Evolutionary conservation across 2,329 filamentous ascomycete species (phyloP).

Genomic region (Sphaceloma murrayae): DNA sequence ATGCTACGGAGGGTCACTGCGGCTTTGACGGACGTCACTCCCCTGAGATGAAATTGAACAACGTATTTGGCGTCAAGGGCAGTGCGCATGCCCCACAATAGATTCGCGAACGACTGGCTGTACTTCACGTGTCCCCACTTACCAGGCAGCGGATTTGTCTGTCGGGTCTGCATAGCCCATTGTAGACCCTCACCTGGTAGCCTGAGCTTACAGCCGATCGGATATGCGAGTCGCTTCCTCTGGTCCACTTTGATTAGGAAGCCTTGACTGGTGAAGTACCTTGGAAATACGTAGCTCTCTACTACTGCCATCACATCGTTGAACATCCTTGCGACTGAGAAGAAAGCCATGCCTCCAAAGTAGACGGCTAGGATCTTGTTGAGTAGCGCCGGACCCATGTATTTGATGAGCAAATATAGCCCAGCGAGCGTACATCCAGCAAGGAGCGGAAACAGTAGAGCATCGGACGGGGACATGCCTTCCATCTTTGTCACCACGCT

Average conservation of each 20-base stretch:
- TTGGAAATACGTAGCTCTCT: slow-evolving; percentile 63
- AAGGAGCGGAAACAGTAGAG: slow-evolving; percentile 71
- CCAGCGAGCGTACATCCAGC: slow-evolving; percentile 62
- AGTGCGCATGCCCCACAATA: slow-evolving; percentile 43
- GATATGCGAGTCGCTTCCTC: slow-evolving; percentile 24
- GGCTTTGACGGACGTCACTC: slow-evolving; percentile 36
- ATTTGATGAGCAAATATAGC: slow-evolving; percentile 83
- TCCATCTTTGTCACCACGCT: slow-evolving; percentile 49
- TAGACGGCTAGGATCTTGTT: slow-evolving; percentile 78
- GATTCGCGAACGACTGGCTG: slow-evolving; percentile 26
- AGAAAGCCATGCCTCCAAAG: slow-evolving; percentile 70
- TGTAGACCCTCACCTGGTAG: slow-evolving; percentile 3
- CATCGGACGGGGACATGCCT: slow-evolving; percentile 65
- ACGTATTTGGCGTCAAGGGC: slow-evolving; percentile 42
- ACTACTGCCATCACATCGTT: slow-evolving; percentile 60
- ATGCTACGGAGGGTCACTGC: slow-evolving; percentile 47
- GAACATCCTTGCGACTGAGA: slow-evolving; percentile 62
- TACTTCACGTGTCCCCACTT: slow-evolving; percentile 41
- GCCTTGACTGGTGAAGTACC: slow-evolving; percentile 50
- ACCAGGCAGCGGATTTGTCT: slow-evolving; percentile 44
- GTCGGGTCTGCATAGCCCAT: slow-evolving; percentile 20
- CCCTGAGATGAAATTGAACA: slow-evolving; percentile 40
- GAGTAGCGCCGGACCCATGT: slow-evolving; percentile 69
- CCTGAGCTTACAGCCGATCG: slow-evolving; percentile 20
- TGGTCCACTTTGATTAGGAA: slow-evolving; percentile 42